A percentile compares a stretch with the other conserved stretches of the same genome.
These are phyloP conservation scores for Neocucurbitaria cava DNA, from an alignment of 2,329 filamentous ascomycete genomes.

Conservation along the genomic window DNA sequence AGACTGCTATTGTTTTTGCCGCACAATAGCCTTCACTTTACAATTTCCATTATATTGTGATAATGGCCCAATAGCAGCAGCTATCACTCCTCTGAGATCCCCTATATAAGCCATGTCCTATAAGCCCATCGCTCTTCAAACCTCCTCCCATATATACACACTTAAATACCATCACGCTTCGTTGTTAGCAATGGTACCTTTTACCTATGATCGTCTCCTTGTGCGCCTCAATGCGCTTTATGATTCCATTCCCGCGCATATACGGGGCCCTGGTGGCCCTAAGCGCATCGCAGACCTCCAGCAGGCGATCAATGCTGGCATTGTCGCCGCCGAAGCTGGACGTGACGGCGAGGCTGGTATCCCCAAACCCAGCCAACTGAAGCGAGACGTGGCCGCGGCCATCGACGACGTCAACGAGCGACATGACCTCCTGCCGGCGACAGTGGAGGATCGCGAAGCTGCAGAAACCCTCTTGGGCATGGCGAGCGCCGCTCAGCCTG, in stretches of 20 bases:
- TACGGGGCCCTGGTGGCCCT: not conserved
- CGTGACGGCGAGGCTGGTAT: not conserved
- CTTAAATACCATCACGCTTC: not conserved
- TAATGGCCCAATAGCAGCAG: not conserved
- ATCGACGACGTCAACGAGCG: not conserved
- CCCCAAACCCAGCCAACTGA: not conserved
- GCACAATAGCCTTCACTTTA: not conserved
- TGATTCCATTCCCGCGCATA: not conserved
- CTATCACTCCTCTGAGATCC: not conserved
- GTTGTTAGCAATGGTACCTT: not conserved
- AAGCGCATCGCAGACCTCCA: not conserved
- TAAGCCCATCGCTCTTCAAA: not conserved
- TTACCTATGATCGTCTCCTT: conserved; percentile 1
- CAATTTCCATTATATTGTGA: not conserved
- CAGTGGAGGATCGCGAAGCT: too few relatives aligned
- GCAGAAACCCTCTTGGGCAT: not conserved
- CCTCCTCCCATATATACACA: not conserved
- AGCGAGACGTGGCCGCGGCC: not conserved
- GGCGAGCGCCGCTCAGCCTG: too few relatives aligned
- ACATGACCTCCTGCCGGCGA: too few relatives aligned
- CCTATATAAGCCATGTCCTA: not conserved
- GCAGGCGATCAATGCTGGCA: not conserved
- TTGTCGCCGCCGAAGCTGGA: not conserved
- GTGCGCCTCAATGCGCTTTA: not conserved
- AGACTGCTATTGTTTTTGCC: not conserved